Conservation (phyloP, 2,329 filamentous ascomycete genomes). For the Zymoseptoria ardabiliae region DNA sequence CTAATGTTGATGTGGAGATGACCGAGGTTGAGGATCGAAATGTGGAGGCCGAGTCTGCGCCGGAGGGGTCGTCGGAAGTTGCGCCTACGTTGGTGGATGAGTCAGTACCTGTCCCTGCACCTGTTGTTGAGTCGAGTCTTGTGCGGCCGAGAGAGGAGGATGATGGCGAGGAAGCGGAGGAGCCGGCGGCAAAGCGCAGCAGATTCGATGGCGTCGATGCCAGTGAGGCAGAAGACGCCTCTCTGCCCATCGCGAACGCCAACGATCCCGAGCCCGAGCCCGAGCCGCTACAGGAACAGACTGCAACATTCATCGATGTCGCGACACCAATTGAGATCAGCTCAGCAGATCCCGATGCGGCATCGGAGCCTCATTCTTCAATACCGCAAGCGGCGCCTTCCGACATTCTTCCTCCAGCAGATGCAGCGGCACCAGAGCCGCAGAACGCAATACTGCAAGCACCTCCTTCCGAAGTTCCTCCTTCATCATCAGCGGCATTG, state of each 20-base stretch:
- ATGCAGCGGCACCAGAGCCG: neutral
- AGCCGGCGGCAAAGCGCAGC: conserved; percentile 72
- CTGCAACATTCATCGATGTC: neutral
- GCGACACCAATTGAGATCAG: neutral
- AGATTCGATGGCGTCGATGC: conserved; percentile 52
- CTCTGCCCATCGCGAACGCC: conserved; percentile 6
- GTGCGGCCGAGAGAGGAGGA: conserved; percentile 75
- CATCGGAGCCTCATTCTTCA: neutral
- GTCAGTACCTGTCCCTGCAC: conserved; percentile 5
- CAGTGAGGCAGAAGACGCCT: neutral
- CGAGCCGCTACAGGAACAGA: neutral
- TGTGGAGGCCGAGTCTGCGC: conserved; percentile 8
- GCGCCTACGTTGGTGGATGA: conserved; percentile 2
- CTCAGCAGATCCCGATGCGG: neutral
- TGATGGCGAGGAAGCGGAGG: conserved; percentile 35
- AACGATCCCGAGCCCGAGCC: neutral
- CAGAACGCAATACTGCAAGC: neutral
- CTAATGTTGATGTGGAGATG: conserved; percentile 25
- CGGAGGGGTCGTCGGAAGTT: conserved; percentile 6
- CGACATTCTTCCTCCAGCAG: neutral
- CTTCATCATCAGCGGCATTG: neutral
- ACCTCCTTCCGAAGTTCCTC: neutral
- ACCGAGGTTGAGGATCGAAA: conserved; percentile 11
- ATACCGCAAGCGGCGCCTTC: neutral
- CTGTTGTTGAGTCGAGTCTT: conserved; percentile 44